Conservation (phyloP, 805 yeast species). For the Middelhovenomyces tepae region DNA sequence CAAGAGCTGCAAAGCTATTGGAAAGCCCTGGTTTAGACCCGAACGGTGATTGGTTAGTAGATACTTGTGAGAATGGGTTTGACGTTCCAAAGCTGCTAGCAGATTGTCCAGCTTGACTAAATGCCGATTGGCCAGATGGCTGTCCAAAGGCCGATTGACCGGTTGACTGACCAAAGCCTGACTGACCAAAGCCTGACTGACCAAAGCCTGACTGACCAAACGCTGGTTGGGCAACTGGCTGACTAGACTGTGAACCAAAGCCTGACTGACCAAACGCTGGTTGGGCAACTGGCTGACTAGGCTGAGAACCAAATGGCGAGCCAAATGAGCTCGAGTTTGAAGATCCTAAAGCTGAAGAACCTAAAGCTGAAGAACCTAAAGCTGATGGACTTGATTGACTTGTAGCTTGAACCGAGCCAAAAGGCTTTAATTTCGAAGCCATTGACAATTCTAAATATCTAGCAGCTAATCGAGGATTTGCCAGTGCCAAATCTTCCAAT, state of each 20-base stretch:
- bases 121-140: conserved; percentile 15
- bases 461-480: conserved; percentile 43
- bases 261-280: conserved; percentile 22
- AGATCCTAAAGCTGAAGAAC: conserved; percentile 8
- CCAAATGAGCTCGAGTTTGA: neutral
- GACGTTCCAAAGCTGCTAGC: neutral
- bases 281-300: conserved; percentile 15
- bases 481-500: conserved; percentile 32
- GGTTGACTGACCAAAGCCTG: conserved; percentile 9
- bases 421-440: conserved; percentile 11
- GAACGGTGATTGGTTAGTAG: too few species aligned
- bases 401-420: conserved; percentile 5
- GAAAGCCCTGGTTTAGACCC: conserved; percentile 1
- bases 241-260: too few species aligned
- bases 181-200: conserved; percentile 14
- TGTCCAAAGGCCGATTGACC: conserved; percentile 6
- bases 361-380: conserved; percentile 4
- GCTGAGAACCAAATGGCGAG: conserved; percentile 13
- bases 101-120: conserved; percentile 10
- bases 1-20: too few species aligned
- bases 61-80: too few species aligned
- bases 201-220: conserved; percentile 19
- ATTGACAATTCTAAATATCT: conserved; percentile 46
- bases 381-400: conserved; percentile 2
- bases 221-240: conserved; percentile 17